Base-by-base conservation (phyloP, 352 stramenopile genomes). In the Globisporangium nodosum region DNA sequence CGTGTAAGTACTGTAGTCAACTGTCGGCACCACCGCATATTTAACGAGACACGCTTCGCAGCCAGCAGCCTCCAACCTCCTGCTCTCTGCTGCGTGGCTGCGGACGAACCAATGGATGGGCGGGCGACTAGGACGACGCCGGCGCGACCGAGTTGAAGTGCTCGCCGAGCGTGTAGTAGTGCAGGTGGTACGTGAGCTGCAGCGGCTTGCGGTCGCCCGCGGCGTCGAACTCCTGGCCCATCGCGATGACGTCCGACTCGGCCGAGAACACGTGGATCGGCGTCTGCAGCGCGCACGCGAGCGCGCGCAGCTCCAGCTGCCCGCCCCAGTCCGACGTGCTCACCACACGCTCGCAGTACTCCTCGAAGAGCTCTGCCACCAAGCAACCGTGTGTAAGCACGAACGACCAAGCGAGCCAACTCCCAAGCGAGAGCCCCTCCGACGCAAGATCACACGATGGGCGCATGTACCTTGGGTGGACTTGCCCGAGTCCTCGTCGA, bases 161-260 rank as follows among this genome's bases (percentile, higher is more conserved):
- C 66, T 98, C 96, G n/a, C 97, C 97, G 39, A 99, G 83, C 39
- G 96, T 90, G 81, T 99, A 99, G 74, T 99, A 99, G 74, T 99
- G 92, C 58, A 97, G 70, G 71, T 99, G 97, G 58, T 92, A 96
- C 21, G 94, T 97, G 53, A 99, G 68, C 57, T 92, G 76, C 48
- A 99, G 85, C 7, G 89, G 79, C 56, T 87, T 71, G 12, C 68
- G 56, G 18, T 81, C 73, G 24, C 81, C 73, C 9, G 63, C 57
- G 8, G 20, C 45, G 45, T 31, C 45, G 52, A 88, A 90, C 49
- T 97, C 90, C 37, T 77, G 76, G 39, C 94, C 91, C 85, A 99
- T 97, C 21, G 85, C 66, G 47, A 99, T 80, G 31, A 90, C 74
- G 52, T 90, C 76, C 15, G 77, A 77, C 51, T 96, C 85, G 6